Percentiles rank a stretch among this genome's conserved stretches.
phyloP scores from a whole-genome alignment of 106 monocot genomes.

The Xerophyta viscosa region DNA sequence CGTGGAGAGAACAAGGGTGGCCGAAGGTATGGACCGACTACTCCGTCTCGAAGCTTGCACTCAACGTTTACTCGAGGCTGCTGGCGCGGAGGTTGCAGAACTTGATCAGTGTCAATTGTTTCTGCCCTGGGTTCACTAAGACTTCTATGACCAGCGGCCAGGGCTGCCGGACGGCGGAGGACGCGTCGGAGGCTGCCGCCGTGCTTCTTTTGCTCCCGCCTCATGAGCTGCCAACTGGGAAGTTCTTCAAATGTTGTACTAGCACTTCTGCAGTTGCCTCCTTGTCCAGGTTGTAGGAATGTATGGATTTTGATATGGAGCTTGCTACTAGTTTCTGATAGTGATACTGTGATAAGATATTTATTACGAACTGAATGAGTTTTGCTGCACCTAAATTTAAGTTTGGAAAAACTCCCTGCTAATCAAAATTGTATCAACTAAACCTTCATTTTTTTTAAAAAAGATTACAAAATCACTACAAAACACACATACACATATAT shows the following conservation, averaged over 20 bases:
- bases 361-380: too few relatives aligned
- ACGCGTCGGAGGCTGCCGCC: slow-evolving; percentile 41
- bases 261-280: neutral
- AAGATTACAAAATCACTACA: too few relatives aligned
- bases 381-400: too few relatives aligned
- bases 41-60: slow-evolving; percentile 69
- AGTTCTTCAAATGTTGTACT: slow-evolving; percentile 51
- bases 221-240: slow-evolving; percentile 38
- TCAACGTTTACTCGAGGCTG: slow-evolving; percentile 49
- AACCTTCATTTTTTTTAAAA: too few relatives aligned
- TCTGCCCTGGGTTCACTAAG: slow-evolving; percentile 76
- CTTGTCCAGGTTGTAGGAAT: slow-evolving; percentile 32
- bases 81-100: slow-evolving; percentile 26
- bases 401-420: too few relatives aligned
- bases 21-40: slow-evolving; percentile 82
- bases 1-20: slow-evolving; percentile 60
- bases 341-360: too few relatives aligned
- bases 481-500: too few relatives aligned
- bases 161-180: slow-evolving; percentile 45
- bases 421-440: too few relatives aligned
- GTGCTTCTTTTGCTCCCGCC: slow-evolving; percentile 25
- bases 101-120: slow-evolving; percentile 55
- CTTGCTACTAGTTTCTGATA: too few relatives aligned
- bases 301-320: neutral
- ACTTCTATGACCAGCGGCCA: slow-evolving; percentile 51